Percentiles rank a stretch among this genome's conserved stretches.
Conservation (phyloP, 2,329 filamentous ascomycete genomes). For the Ophiostoma australiae region DNA sequence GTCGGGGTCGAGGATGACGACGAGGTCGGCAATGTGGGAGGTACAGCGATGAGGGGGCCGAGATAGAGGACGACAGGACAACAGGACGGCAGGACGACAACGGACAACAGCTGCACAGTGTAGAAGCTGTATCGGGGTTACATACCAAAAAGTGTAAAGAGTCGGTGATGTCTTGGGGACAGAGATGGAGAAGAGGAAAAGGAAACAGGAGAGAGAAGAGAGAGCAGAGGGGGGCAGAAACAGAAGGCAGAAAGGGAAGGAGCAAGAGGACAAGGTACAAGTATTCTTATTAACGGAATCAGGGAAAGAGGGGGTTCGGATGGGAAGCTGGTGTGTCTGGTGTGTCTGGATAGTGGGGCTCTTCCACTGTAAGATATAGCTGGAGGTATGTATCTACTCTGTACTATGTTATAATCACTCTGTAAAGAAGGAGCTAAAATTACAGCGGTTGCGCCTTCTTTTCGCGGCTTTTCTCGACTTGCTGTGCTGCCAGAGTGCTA, state of each 20-base stretch:
- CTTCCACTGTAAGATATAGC: constrained; percentile 7
- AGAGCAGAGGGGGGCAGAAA: constrained; percentile 1
- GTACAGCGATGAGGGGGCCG: background rate
- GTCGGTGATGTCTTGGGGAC: constrained; percentile 10
- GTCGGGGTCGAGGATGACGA: background rate
- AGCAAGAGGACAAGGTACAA: constrained; percentile 15
- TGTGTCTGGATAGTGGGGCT: constrained; percentile 20
- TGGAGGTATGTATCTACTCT: background rate
- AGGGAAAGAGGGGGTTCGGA: constrained; percentile 14
- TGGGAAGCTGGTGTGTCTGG: constrained; percentile 13
- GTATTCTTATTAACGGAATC: constrained; percentile 7
- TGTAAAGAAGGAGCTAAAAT: background rate
- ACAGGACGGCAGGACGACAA: background rate
- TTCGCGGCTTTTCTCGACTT: background rate
- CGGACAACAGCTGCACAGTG: background rate
- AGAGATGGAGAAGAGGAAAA: background rate
- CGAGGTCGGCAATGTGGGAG: background rate
- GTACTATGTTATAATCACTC: too few species aligned
- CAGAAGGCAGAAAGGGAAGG: background rate
- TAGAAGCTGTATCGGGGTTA: background rate
- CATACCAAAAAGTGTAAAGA: constrained; percentile 14
- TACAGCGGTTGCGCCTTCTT: background rate
- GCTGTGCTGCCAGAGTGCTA: constrained; percentile 12
- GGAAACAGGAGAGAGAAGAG: background rate
- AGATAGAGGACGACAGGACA: background rate